Percentiles rank a stretch among this genome's conserved stretches.
Conservation (phyloP, 345 rosid species). For the Erucastrum elatum region DNA sequence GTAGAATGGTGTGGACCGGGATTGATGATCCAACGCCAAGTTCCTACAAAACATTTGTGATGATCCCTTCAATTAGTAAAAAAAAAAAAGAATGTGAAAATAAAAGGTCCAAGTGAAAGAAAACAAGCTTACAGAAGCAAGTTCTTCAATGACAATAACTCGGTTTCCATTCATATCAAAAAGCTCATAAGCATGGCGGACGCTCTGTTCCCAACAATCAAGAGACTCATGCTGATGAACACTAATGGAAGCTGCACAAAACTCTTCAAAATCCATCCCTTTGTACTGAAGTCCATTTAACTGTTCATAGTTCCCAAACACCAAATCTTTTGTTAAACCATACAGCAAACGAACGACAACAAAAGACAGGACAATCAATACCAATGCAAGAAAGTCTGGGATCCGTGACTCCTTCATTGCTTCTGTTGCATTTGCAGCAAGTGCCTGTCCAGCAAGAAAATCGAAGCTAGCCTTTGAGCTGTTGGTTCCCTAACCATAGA, state of each 20-base stretch:
- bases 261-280: slow-evolving; percentile 94
- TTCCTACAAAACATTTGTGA: slow-evolving; percentile 56
- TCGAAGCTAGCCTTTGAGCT: slow-evolving; percentile 14
- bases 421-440: slow-evolving; percentile 76
- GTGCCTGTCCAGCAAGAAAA: slow-evolving; percentile 54
- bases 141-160: slow-evolving; percentile 84
- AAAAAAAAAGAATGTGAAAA: background rate
- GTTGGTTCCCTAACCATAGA: slow-evolving; percentile 17
- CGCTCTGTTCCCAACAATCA: slow-evolving; percentile 86
- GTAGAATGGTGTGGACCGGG: slow-evolving; percentile 85
- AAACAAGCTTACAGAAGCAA: slow-evolving; percentile 69
- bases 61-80: background rate
- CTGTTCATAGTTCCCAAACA: slow-evolving; percentile 46
- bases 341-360: background rate
- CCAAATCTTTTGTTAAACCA: slow-evolving; percentile 5
- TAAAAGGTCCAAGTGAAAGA: background rate
- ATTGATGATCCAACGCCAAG: slow-evolving; percentile 91
- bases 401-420: slow-evolving; percentile 93
- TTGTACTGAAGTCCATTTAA: slow-evolving; percentile 79
- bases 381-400: slow-evolving; percentile 61
- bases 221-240: slow-evolving; percentile 94
- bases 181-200: slow-evolving; percentile 76
- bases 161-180: slow-evolving; percentile 93
- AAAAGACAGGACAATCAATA: slow-evolving; percentile 5
- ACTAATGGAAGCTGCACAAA: slow-evolving; percentile 90